These are phyloP conservation scores for Picea sitchensis DNA, from an alignment of 75 land plant genomes.

Conservation along the genomic window DNA sequence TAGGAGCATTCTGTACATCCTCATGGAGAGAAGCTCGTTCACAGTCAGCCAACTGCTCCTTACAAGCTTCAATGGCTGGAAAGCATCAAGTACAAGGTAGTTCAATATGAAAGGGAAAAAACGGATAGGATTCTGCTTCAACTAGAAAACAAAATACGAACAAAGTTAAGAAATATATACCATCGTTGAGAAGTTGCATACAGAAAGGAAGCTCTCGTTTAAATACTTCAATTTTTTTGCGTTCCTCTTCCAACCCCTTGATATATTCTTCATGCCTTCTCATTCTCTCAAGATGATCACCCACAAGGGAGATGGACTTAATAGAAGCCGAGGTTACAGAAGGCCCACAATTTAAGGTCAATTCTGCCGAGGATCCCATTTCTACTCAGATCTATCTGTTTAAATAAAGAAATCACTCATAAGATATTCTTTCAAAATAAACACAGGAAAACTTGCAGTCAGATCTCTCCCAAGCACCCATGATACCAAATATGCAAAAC, in stretches of 20 bases:
- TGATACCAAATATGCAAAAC: background rate
- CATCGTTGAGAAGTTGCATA: slow-evolving; percentile 64
- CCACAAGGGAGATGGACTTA: slow-evolving; percentile 7
- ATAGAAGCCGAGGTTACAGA: background rate
- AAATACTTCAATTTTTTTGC: slow-evolving; percentile 81
- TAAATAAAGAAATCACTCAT: background rate
- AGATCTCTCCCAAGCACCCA: background rate
- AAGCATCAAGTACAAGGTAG: background rate
- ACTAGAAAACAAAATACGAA: no score
- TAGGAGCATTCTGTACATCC: slow-evolving; percentile 9
- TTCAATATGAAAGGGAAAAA: no score
- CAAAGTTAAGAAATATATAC: slow-evolving; percentile 19
- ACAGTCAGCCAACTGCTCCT: slow-evolving; percentile 49
- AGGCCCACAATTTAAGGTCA: slow-evolving; percentile 7
- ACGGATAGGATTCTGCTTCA: no score
- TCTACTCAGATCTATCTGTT: slow-evolving; percentile 8
- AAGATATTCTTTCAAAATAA: background rate
- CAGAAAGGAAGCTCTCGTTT: slow-evolving; percentile 86
- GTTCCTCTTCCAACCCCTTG: slow-evolving; percentile 58
- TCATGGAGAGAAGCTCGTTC: background rate
- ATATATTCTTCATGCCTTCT: slow-evolving; percentile 32
- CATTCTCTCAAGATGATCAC: slow-evolving; percentile 14
- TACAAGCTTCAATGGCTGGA: slow-evolving; percentile 76
- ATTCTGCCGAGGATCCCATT: slow-evolving; percentile 12
- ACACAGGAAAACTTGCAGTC: background rate